A percentile compares a stretch with the other conserved stretches of the same genome.
Evolutionary conservation across 129 eudicot species (phyloP).

Genomic region (Escallonia rubra): DNA sequence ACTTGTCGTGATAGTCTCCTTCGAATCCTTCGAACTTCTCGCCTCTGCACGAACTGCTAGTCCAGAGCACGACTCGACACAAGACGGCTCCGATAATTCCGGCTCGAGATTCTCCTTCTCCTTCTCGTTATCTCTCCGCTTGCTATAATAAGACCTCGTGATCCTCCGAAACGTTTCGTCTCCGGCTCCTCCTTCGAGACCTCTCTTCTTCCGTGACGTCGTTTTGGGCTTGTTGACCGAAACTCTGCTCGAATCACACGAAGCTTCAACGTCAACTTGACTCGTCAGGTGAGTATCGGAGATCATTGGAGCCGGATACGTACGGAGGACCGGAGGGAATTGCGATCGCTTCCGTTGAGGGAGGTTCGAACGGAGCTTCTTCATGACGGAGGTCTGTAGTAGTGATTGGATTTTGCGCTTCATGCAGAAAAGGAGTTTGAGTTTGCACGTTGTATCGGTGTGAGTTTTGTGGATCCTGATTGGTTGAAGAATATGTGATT

Average conservation of each 20-base stretch:
- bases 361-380: constrained; percentile 67
- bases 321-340: constrained; percentile 44
- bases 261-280: constrained; percentile 16
- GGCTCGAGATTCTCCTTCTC: constrained; percentile 2
- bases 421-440: constrained; percentile 12
- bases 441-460: background rate
- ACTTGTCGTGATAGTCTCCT: constrained; percentile 18
- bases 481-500: constrained; percentile 3
- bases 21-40: constrained; percentile 15
- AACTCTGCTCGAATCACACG: constrained; percentile 48
- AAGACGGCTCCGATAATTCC: constrained; percentile 61
- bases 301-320: constrained; percentile 4
- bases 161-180: constrained; percentile 42
- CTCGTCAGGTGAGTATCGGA: constrained; percentile 21
- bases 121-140: constrained; percentile 16
- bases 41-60: constrained; percentile 15
- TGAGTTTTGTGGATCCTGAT: background rate
- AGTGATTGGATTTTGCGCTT: constrained; percentile 23
- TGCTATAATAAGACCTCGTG: constrained; percentile 42
- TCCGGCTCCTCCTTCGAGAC: constrained; percentile 21
- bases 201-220: constrained; percentile 32
- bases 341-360: constrained; percentile 60
- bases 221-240: constrained; percentile 29
- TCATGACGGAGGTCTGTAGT: constrained; percentile 13
- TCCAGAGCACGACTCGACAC: constrained; percentile 65